Conservation (phyloP, 2,329 filamentous ascomycete genomes). For the Diaporthe ilicicola region DNA sequence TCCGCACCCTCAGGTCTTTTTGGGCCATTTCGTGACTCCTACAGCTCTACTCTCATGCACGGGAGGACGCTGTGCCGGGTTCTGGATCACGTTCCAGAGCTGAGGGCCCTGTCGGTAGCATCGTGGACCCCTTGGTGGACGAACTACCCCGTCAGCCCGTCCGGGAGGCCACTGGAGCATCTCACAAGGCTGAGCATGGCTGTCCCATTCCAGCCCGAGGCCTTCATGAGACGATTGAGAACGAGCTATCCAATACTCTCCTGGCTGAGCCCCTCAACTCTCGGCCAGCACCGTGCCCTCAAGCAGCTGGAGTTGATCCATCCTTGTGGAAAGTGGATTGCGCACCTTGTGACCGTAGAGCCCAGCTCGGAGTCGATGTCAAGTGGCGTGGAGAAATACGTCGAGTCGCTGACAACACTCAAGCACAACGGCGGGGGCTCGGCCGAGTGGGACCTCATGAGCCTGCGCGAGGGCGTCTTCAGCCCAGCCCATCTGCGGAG, state of each 20-base stretch:
- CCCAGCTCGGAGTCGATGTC: neutral
- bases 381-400: neutral
- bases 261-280: neutral
- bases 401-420: neutral
- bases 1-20: too few relatives aligned
- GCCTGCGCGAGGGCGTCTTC: neutral
- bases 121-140: neutral
- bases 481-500: neutral
- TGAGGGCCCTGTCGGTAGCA: neutral
- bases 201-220: neutral
- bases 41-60: neutral
- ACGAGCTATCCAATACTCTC: neutral
- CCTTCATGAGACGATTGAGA: neutral
- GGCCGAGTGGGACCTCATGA: constrained; percentile 2
- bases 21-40: neutral
- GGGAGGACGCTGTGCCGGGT: neutral
- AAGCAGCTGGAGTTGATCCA: neutral
- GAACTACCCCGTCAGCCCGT: neutral
- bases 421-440: neutral
- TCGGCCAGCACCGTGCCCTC: neutral
- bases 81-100: neutral
- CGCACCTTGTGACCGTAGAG: neutral
- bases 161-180: neutral
- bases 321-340: neutral
- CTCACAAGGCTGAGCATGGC: constrained; percentile 5